A percentile compares a stretch with the other conserved stretches of the same genome.
Evolutionary conservation across 1,284 basidiomycete species (phyloP).

Genomic region (Exobasidium cylindrosporum): DNA sequence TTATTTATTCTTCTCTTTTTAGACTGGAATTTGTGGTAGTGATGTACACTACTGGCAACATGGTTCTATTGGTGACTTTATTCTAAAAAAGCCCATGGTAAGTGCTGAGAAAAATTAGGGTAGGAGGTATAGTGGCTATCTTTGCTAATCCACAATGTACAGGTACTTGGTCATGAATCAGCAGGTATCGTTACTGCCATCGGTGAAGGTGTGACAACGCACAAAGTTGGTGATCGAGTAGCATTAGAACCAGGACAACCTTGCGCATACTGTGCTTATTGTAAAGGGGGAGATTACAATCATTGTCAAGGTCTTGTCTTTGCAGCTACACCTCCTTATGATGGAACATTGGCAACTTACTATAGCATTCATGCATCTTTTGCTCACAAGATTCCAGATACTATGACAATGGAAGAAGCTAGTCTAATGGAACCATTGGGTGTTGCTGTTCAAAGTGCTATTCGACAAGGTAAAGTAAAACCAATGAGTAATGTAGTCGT

Average conservation of each 20-base stretch:
- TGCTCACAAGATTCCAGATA: constrained; percentile 56
- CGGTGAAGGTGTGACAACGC: constrained; percentile 67
- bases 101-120: constrained; percentile 3
- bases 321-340: constrained; percentile 83
- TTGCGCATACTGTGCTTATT: constrained; percentile 67
- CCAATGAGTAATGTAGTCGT: constrained; percentile 58
- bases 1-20: constrained; percentile 46
- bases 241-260: constrained; percentile 78
- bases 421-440: constrained; percentile 84
- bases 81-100: constrained; percentile 75
- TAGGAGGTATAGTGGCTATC: background rate
- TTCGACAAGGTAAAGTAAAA: constrained; percentile 71
- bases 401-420: constrained; percentile 58
- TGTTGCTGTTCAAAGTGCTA: constrained; percentile 84
- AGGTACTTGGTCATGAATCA: constrained; percentile 65
- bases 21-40: constrained; percentile 73
- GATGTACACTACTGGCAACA: constrained; percentile 59
- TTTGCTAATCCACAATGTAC: background rate
- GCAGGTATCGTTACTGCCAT: constrained; percentile 64
- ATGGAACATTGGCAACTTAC: constrained; percentile 77
- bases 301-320: constrained; percentile 69
- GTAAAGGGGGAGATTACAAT: constrained; percentile 54
- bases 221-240: constrained; percentile 80
- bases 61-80: constrained; percentile 63
- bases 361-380: constrained; percentile 53